Evolutionary conservation across 1,139 yeast species (phyloP).

Genomic region (Lodderomyces orthopsilosis): DNA sequence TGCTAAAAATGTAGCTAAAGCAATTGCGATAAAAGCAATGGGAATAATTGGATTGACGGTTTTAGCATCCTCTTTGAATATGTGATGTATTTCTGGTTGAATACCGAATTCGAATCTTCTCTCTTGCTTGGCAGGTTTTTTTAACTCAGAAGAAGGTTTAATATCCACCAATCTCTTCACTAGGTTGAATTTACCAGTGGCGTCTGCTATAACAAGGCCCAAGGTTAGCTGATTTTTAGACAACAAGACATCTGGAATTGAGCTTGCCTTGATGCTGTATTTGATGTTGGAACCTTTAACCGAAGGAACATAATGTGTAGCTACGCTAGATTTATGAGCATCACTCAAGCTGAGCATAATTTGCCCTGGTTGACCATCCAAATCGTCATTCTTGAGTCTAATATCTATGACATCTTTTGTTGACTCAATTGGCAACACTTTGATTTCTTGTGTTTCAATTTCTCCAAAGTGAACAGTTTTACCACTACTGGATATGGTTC

Average conservation of each 20-base stretch:
- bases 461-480: conserved; percentile 32
- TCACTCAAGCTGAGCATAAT: conserved; percentile 22
- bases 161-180: conserved; percentile 31
- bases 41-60: conserved; percentile 59
- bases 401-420: conserved; percentile 34
- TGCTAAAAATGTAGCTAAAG: conserved; percentile 39
- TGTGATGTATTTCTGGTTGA: conserved; percentile 68
- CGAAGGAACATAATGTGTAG: conserved; percentile 25
- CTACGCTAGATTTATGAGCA: conserved; percentile 25
- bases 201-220: conserved; percentile 33
- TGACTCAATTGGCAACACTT: conserved; percentile 28
- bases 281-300: conserved; percentile 21
- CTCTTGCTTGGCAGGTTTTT: conserved; percentile 24
- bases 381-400: conserved; percentile 20
- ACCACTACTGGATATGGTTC: conserved; percentile 27
- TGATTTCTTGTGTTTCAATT: conserved; percentile 34
- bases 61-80: conserved; percentile 55
- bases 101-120: conserved; percentile 43
- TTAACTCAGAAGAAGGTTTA: conserved; percentile 30
- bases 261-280: conserved; percentile 27
- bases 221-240: conserved; percentile 30
- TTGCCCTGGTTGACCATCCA: conserved; percentile 26
- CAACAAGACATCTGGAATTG: conserved; percentile 40
- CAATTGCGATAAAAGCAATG: conserved; percentile 46
- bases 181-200: conserved; percentile 21